Conservation (phyloP, 2,329 filamentous ascomycete species). For the Teratosphaeria viscida region DNA sequence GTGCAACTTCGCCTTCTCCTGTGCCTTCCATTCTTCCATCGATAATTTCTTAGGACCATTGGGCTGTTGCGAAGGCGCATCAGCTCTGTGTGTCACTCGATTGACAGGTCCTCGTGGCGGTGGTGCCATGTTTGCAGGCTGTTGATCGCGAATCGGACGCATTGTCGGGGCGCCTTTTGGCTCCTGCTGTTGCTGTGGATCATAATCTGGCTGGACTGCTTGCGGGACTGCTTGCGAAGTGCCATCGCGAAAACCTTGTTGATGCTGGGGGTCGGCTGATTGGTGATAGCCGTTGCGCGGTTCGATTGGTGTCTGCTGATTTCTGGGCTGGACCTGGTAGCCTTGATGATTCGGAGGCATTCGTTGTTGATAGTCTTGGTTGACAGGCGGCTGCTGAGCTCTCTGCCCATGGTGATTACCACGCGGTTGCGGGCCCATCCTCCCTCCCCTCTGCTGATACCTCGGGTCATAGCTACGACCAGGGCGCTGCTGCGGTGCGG, state of each 20-base stretch:
- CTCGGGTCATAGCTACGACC: slow-evolving; percentile 11
- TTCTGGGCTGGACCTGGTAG: neutral
- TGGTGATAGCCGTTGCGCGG: neutral
- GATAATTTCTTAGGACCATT: slow-evolving; percentile 13
- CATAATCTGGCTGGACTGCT: neutral
- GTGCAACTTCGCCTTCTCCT: slow-evolving; percentile 22
- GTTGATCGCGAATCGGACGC: neutral
- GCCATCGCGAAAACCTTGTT: neutral
- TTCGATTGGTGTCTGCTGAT: neutral
- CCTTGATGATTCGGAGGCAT: neutral
- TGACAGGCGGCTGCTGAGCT: slow-evolving; percentile 3
- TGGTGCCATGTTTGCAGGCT: neutral
- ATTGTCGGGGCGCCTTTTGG: neutral
- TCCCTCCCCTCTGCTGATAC: slow-evolving; percentile 16
- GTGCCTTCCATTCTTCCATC: slow-evolving; percentile 26
- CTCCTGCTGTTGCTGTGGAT: neutral
- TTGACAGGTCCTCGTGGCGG: neutral
- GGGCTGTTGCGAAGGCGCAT: slow-evolving; percentile 4
- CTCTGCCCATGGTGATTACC: neutral
- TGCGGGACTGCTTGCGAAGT: neutral
- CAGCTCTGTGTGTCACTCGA: neutral
- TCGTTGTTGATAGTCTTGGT: slow-evolving; percentile 2
- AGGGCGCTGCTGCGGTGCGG: neutral
- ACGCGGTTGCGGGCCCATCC: slow-evolving; percentile 6
- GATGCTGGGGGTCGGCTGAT: neutral